A percentile compares a stretch with the other conserved stretches of the same genome.
Conservation (phyloP, 2,329 filamentous ascomycete genomes). For the Talaromyces funiculosus region DNA sequence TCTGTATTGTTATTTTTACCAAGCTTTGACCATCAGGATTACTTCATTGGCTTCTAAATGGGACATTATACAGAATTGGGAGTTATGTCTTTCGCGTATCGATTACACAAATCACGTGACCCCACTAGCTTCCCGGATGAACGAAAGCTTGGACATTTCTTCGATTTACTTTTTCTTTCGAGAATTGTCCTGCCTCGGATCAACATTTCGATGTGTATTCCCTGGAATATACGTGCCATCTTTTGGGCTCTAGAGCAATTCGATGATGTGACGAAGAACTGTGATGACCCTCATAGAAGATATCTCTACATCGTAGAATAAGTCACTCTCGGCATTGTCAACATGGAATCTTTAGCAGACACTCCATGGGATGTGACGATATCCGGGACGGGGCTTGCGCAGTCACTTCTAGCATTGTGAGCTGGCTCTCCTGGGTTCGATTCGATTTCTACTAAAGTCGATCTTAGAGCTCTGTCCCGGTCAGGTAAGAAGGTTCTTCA, state of each 20-base stretch:
- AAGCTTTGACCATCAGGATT: background rate
- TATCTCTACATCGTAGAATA: background rate
- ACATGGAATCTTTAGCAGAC: constrained; percentile 70
- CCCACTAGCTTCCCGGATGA: constrained; percentile 5
- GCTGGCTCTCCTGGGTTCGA: constrained; percentile 21
- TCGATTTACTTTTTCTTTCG: background rate
- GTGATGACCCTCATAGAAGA: background rate
- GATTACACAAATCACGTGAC: constrained; percentile 1
- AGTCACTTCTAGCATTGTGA: constrained; percentile 75
- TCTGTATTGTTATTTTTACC: background rate
- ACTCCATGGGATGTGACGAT: constrained; percentile 75
- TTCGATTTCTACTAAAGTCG: constrained; percentile 50
- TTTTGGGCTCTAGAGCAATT: background rate
- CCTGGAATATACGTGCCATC: background rate
- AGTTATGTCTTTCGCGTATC: background rate
- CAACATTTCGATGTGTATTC: background rate
- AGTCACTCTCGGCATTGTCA: background rate
- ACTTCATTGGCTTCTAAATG: too few species aligned
- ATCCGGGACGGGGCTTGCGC: constrained; percentile 69
- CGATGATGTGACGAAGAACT: background rate
- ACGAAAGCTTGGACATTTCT: background rate
- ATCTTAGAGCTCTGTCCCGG: constrained; percentile 76
- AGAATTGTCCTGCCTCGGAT: background rate
- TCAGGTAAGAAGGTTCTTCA: constrained; percentile 89
- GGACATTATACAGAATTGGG: background rate